Evolutionary conservation across 768 basidiomycete genomes (phyloP).

Genomic region (Suillus spraguei): DNA sequence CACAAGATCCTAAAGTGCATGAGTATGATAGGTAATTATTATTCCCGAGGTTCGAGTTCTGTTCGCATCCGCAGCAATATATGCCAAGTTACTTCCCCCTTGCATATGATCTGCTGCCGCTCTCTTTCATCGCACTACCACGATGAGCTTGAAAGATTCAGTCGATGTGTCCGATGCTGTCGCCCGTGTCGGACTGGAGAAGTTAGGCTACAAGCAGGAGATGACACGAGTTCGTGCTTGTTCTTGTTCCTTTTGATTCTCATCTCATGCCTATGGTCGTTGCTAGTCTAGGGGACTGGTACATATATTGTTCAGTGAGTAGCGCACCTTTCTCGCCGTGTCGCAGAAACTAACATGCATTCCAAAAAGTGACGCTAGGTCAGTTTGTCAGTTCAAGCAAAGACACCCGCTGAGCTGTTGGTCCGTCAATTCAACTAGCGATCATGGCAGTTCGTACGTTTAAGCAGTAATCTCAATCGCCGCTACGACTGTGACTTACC

Average conservation of each 20-base stretch:
- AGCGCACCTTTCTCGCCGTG: neutral
- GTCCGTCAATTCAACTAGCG: constrained; percentile 34
- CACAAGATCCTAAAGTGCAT: neutral
- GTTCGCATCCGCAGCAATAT: neutral
- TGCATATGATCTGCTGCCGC: neutral
- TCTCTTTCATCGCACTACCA: neutral
- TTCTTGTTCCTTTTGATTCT: neutral
- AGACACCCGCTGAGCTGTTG: constrained; percentile 9
- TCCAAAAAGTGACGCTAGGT: constrained; percentile 48
- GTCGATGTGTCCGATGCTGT: constrained; percentile 24
- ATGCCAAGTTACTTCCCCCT: neutral
- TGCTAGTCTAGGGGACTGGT: constrained; percentile 50
- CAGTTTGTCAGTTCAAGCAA: constrained; percentile 9
- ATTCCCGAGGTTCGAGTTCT: neutral
- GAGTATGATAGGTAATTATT: neutral
- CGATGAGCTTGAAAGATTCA: constrained; percentile 20
- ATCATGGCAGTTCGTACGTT: constrained; percentile 65
- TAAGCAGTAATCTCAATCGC: neutral
- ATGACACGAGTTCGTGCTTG: constrained; percentile 44
- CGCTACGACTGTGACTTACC: constrained; percentile 11
- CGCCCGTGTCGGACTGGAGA: constrained; percentile 43
- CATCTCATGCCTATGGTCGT: neutral
- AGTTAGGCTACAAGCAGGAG: constrained; percentile 59
- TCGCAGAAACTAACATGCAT: constrained; percentile 18
- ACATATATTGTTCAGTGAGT: constrained; percentile 58